Conservation (phyloP, 2,329 filamentous ascomycete genomes). For the Parasarocladium wereldwijsianum region DNA sequence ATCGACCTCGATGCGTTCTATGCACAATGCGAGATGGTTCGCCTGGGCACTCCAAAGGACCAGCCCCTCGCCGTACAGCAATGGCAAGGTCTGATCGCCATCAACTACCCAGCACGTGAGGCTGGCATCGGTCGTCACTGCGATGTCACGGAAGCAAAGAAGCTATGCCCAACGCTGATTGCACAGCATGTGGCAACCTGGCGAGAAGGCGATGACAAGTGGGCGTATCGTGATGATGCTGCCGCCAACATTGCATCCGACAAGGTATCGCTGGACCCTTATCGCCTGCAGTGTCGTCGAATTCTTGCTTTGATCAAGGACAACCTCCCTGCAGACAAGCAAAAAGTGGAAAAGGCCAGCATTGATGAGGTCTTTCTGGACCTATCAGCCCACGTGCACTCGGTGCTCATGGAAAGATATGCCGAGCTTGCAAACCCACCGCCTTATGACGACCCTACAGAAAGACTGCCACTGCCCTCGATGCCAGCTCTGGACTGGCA, state of each 20-base stretch:
- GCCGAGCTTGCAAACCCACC: constrained; percentile 50
- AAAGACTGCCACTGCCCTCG: constrained; percentile 56
- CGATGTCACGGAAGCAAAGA: constrained; percentile 66
- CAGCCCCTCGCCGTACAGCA: constrained; percentile 86
- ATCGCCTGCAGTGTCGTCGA: constrained; percentile 68
- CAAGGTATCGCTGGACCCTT: constrained; percentile 90
- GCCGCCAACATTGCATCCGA: constrained; percentile 68
- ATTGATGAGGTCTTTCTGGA: constrained; percentile 96
- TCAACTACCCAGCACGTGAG: constrained; percentile 83
- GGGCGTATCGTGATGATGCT: constrained; percentile 79
- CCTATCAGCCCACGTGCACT: constrained; percentile 70
- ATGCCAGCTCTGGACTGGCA: constrained; percentile 66
- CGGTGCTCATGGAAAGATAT: constrained; percentile 59
- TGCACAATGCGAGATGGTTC: constrained; percentile 87
- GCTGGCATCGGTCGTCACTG: constrained; percentile 72
- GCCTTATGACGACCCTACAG: constrained; percentile 59
- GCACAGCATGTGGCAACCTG: constrained; percentile 91
- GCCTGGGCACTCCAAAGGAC: constrained; percentile 58
- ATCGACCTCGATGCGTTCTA: constrained; percentile 97
- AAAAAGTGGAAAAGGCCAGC: constrained; percentile 80
- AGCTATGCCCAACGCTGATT: constrained; percentile 71
- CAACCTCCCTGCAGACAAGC: constrained; percentile 46
- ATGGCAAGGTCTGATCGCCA: constrained; percentile 87
- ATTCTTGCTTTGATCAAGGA: constrained; percentile 72
- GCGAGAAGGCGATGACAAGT: constrained; percentile 79